These are phyloP conservation scores for Begonia fuchsioides DNA, from an alignment of 306 rosid genomes.

Conservation along the genomic window DNA sequence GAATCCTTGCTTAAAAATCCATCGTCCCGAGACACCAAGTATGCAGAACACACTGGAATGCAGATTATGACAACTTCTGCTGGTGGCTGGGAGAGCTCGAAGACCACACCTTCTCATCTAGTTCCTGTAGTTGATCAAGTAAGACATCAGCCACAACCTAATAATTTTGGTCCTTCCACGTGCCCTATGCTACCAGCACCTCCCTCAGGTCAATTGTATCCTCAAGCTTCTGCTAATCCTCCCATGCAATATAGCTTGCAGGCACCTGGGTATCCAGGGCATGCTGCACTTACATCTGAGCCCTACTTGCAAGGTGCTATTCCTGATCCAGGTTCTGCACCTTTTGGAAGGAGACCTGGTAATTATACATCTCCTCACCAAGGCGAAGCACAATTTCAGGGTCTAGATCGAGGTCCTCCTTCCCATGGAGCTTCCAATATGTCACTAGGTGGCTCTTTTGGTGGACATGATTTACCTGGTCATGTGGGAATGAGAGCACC, in stretches of 20 bases:
- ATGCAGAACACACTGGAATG: constrained; percentile 21
- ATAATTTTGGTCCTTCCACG: constrained; percentile 28
- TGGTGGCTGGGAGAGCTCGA: constrained; percentile 19
- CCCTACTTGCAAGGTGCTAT: constrained; percentile 15
- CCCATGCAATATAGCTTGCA: constrained; percentile 32
- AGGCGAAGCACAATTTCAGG: constrained; percentile 17
- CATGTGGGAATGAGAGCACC: constrained; percentile 29
- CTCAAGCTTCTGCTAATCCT: constrained; percentile 23
- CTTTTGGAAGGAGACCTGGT: constrained; percentile 23
- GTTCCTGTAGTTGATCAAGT: constrained; percentile 21
- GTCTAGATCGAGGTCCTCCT: constrained; percentile 40
- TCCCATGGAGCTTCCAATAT: constrained; percentile 32
- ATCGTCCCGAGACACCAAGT: constrained; percentile 18
- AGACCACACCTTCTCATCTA: constrained; percentile 27
- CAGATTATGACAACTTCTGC: constrained; percentile 18
- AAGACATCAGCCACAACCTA: constrained; percentile 19
- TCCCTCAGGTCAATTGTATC: constrained; percentile 36
- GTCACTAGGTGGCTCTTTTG: constrained; percentile 27
- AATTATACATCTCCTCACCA: constrained; percentile 26
- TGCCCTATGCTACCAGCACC: constrained; percentile 21
- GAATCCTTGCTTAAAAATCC: constrained; percentile 20
- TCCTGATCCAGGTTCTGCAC: constrained; percentile 16
- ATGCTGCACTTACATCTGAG: constrained; percentile 17
- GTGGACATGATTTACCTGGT: constrained; percentile 36
- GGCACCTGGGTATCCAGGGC: constrained; percentile 29